phyloP scores from a whole-genome alignment of 176 grass and related monocot species.

The Cenchrus purpureus region DNA sequence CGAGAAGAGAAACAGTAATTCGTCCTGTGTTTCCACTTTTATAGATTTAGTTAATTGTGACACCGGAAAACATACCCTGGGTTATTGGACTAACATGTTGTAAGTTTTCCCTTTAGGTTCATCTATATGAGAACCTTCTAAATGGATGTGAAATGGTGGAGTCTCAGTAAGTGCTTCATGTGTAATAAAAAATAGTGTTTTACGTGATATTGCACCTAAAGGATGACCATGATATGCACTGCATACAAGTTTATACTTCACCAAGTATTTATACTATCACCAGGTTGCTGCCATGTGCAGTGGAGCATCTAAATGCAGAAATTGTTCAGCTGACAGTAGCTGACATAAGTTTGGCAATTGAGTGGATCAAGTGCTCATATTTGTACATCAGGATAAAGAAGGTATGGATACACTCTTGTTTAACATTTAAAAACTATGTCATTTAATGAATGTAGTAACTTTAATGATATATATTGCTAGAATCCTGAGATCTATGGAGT shows the following conservation, averaged over 20 bases:
- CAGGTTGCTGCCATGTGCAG: slow-evolving; percentile 88
- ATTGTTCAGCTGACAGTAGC: slow-evolving; percentile 89
- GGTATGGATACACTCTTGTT: slow-evolving; percentile 50
- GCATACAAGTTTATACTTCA: slow-evolving; percentile 24
- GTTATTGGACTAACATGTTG: slow-evolving; percentile 40
- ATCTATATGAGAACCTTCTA: slow-evolving; percentile 93
- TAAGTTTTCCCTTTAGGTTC: slow-evolving; percentile 64
- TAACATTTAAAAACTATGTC: slow-evolving; percentile 12
- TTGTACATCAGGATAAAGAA: slow-evolving; percentile 92
- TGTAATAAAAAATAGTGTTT: slow-evolving; percentile 38
- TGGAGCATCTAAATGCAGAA: slow-evolving; percentile 94
- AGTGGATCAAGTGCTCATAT: slow-evolving; percentile 96
- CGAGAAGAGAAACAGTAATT: slow-evolving; percentile 92
- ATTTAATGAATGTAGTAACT: slow-evolving; percentile 40
- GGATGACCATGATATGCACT: slow-evolving; percentile 14
- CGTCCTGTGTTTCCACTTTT: slow-evolving; percentile 22
- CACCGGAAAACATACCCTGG: not conserved
- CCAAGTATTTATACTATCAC: slow-evolving; percentile 42
- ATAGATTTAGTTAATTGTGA: slow-evolving; percentile 28
- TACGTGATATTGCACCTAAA: slow-evolving; percentile 32
- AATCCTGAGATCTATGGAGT: slow-evolving; percentile 94
- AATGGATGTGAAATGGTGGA: slow-evolving; percentile 98
- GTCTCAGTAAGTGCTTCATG: slow-evolving; percentile 84
- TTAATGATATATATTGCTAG: slow-evolving; percentile 50
- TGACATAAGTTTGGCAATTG: slow-evolving; percentile 87